Evolutionary conservation across 176 grass and related monocot genomes (phyloP).

Genomic region (Panicum miliaceum): DNA sequence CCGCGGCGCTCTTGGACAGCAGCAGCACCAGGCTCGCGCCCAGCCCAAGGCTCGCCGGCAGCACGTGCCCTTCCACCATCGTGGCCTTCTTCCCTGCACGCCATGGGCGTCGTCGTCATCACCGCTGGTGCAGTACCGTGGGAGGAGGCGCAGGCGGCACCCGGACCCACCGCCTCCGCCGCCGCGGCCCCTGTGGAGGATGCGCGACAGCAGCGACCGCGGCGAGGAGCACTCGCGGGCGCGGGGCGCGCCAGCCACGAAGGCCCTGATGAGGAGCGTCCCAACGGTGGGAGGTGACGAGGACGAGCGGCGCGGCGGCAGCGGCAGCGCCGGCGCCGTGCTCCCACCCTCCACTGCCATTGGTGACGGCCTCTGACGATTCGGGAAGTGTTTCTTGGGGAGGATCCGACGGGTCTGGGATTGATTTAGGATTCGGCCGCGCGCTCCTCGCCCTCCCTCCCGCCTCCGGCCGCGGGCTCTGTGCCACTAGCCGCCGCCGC

Average conservation of each 20-base stretch:
- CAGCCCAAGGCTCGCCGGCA: constrained; percentile 72
- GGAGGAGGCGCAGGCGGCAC: constrained; percentile 45
- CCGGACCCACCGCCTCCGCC: constrained; percentile 11
- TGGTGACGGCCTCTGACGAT: neutral
- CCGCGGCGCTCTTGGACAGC: constrained; percentile 64
- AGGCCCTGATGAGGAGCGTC: constrained; percentile 23
- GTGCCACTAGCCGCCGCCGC: too few relatives aligned
- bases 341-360: constrained; percentile 22
- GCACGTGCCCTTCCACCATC: constrained; percentile 25
- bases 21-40: constrained; percentile 69
- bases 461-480: too few relatives aligned
- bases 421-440: neutral
- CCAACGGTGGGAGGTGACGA: constrained; percentile 49
- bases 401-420: constrained; percentile 1
- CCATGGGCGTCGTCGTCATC: neutral
- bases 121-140: constrained; percentile 34
- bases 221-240: constrained; percentile 32
- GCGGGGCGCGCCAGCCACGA: neutral
- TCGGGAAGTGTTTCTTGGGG: neutral
- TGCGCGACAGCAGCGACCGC: constrained; percentile 53
- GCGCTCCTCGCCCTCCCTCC: too few relatives aligned
- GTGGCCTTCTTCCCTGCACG: constrained; percentile 61
- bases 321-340: neutral
- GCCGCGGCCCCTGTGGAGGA: constrained; percentile 39
- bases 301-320: neutral